phyloP scores from a whole-genome alignment of 2,329 filamentous ascomycete genomes.

The Chaetomium sp. region DNA sequence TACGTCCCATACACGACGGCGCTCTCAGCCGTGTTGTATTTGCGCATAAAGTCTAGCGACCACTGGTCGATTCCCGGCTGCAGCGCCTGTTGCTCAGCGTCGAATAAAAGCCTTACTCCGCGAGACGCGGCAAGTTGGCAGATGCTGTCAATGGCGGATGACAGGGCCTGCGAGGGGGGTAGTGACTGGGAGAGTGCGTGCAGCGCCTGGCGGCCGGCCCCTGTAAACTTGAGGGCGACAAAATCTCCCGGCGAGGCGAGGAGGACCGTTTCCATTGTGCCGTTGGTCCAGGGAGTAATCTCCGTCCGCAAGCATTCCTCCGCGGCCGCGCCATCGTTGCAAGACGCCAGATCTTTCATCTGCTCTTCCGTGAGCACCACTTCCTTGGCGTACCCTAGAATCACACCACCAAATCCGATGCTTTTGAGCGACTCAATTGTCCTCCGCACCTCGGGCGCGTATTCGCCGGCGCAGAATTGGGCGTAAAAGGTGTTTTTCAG shows the following conservation, averaged over 20 bases:
- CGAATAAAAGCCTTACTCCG: slow-evolving; percentile 70
- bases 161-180: slow-evolving; percentile 57
- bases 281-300: slow-evolving; percentile 64
- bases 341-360: slow-evolving; percentile 37
- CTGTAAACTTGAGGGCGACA: slow-evolving; percentile 68
- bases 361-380: slow-evolving; percentile 61
- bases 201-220: slow-evolving; percentile 69
- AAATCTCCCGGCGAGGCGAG: slow-evolving; percentile 66
- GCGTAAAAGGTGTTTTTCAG: slow-evolving; percentile 81
- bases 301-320: slow-evolving; percentile 49
- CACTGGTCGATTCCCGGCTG: slow-evolving; percentile 76
- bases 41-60: slow-evolving; percentile 69
- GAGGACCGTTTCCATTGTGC: slow-evolving; percentile 66
- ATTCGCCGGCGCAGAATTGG: slow-evolving; percentile 86
- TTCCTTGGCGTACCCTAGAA: slow-evolving; percentile 77
- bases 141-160: slow-evolving; percentile 64
- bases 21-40: slow-evolving; percentile 60
- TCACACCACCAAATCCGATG: slow-evolving; percentile 76
- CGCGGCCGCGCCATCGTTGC: slow-evolving; percentile 42
- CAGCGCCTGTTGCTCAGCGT: slow-evolving; percentile 75
- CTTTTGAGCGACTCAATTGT: slow-evolving; percentile 61
- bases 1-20: slow-evolving; percentile 77
- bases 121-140: slow-evolving; percentile 65
- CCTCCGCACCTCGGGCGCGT: slow-evolving; percentile 55
- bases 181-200: slow-evolving; percentile 57